Evolutionary conservation across 495 filamentous ascomycete genomes (phyloP), one percentile per base, ranked within the genome.

Genomic region (Neurospora sp.): DNA sequence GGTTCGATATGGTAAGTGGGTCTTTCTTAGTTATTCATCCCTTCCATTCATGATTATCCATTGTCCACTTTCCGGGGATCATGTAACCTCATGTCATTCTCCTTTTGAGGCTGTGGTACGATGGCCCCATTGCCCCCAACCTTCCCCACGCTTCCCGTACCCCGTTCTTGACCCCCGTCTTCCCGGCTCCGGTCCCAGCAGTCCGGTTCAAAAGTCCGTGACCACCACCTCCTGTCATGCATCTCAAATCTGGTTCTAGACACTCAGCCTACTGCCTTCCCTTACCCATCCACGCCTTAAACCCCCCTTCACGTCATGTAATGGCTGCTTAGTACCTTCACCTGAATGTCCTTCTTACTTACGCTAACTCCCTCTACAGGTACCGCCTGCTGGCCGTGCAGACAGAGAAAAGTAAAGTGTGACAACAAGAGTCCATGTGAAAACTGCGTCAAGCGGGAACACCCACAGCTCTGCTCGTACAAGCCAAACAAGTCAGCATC

Each of bases 321-420:
- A 16, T 70, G 44, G 14, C 39, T 40, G 23, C 72, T 40, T 8
- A 39, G 42, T 16, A 12, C n/a, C 37, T 35, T 12, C 20, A 10
- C 23, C 2, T 59, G 41, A 37, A 39, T 39, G 6, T 39, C 41
- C 18, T 71, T 31, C 74, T 72, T 72, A 66, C 76, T 71, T 62
- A 77, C 73, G 27, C 62, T 44, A 54, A 70, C 72, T 5, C 9
- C 44, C n/a, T 41, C 11, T 77, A 18, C 75, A 88, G 86, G 86
- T 38, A 88, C 86, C 70, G 90, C 91, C 42, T 93, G 91, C 80
- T 93, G 91, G 83, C 90, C 91, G 39, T 92, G 91, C 80, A 85
- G 91, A 74, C 89, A 90, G 79, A 85, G 91, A 31, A 93, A 93
- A 76, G 91, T 92, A 54, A 92, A 91, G 82, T 93, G 91, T 77